Conservation (phyloP, 1,139 yeast species). For the Blastobotrys ciferrii region DNA sequence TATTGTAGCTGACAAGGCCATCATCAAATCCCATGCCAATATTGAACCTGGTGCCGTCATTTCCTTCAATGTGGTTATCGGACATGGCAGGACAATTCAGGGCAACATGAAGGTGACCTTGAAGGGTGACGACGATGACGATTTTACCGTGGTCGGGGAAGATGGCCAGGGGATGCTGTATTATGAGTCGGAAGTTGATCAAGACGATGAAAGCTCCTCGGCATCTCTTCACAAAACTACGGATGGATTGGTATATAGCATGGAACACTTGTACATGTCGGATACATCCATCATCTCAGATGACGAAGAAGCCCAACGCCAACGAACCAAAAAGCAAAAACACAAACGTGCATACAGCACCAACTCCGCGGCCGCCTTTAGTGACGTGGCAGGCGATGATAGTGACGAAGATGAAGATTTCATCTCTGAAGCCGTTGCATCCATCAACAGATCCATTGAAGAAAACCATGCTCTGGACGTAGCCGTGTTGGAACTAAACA, state of each 20-base stretch:
- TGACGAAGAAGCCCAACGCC: constrained; percentile 12
- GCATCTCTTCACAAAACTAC: constrained; percentile 32
- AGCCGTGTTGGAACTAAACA: constrained; percentile 86
- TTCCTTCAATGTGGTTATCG: constrained; percentile 70
- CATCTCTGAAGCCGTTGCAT: constrained; percentile 85
- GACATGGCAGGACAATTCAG: constrained; percentile 34
- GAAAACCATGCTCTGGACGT: constrained; percentile 92
- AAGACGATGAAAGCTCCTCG: constrained; percentile 45
- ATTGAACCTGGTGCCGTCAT: constrained; percentile 73
- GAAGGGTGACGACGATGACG: constrained; percentile 24
- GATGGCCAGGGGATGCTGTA: constrained; percentile 62
- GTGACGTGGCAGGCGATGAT: constrained; percentile 19
- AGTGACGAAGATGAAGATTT: constrained; percentile 77
- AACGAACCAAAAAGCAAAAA: constrained; percentile 14
- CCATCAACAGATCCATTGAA: constrained; percentile 86
- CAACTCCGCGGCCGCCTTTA: constrained; percentile 24
- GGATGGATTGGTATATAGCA: constrained; percentile 49
- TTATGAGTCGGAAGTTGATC: constrained; percentile 47
- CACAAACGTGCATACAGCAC: constrained; percentile 27
- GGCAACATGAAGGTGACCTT: constrained; percentile 26
- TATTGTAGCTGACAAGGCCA: constrained; percentile 65
- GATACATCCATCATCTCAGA: constrained; percentile 63
- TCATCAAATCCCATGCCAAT: constrained; percentile 50
- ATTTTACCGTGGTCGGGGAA: constrained; percentile 48
- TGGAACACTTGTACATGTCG: constrained; percentile 65